A percentile compares a stretch with the other conserved stretches of the same genome.
Evolutionary conservation across 176 grass and related monocot genomes (phyloP).

Genomic region (Puccinellia tenuiflora): DNA sequence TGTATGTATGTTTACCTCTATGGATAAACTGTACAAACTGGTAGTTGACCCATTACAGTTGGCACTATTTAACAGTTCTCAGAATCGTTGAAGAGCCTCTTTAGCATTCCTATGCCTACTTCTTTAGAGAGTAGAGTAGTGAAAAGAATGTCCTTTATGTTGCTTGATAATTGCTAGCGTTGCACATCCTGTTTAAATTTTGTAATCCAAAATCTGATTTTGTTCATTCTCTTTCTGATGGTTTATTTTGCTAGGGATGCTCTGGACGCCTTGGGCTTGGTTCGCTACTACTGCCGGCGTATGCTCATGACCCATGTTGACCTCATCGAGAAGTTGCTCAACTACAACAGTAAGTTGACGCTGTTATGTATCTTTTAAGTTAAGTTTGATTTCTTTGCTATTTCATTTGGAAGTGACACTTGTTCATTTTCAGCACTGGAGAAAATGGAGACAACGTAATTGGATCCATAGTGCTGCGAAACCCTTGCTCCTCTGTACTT

Average conservation of each 20-base stretch:
- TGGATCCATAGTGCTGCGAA: neutral
- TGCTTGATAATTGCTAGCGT: neutral
- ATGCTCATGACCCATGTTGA: constrained; percentile 99
- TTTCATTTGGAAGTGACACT: neutral
- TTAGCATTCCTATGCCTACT: neutral
- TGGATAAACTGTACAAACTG: neutral
- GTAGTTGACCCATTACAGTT: neutral
- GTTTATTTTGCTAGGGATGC: constrained; percentile 59
- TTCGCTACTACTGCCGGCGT: constrained; percentile 83
- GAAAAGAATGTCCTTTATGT: neutral
- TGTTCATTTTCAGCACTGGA: constrained; percentile 63
- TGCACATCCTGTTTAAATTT: neutral
- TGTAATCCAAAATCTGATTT: neutral
- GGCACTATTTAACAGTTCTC: neutral
- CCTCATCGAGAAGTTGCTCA: constrained; percentile 91
- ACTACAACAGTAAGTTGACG: constrained; percentile 81
- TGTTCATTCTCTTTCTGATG: neutral
- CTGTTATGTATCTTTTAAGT: neutral
- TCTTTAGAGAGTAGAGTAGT: neutral
- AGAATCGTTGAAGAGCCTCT: neutral
- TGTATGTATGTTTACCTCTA: neutral
- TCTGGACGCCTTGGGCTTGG: constrained; percentile 74
- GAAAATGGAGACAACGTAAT: constrained; percentile 47
- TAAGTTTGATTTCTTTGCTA: neutral
- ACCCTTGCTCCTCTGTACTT: neutral